Evolutionary conservation across 129 eudicot species (phyloP), one percentile per base, ranked within the genome.

Genomic region (Pulicaria dysenterica): DNA sequence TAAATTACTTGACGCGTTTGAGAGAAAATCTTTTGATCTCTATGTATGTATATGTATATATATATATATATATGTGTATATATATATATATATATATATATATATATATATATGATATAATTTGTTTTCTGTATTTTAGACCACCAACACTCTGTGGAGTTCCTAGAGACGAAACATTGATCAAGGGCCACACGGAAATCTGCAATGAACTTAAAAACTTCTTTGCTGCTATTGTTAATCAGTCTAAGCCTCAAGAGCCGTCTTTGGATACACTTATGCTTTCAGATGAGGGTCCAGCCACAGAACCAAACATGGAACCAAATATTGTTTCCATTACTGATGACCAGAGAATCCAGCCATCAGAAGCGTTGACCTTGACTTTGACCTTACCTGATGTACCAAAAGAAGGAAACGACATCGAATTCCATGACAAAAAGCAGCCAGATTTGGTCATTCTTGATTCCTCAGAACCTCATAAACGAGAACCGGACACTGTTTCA

Each of bases 111-210:
- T 24, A 24, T 24, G 31, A 24, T 24, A 24, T 24, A 24, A 24
- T 24, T 24, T 24, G 31, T 24, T 24, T 49, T 66, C 9, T 51
- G 16, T 48, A 6, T 70, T 79, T 71, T 84, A 89, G 98, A 83
- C 83, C 89, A 6, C 99, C 99, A 34, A 95, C 99, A 17, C 99
- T 95, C 17, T 91, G 84, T 71, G 97, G 96, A 44, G 85, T 90
- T 43, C 99, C 96, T 41, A 83, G 97, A 85, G 99, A 95, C 38
- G 97, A 90, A 80, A 85, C 90, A 6, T 69, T 87, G 73, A 77
- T 84, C 78, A 84, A 79, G 83, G 96, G 99, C 58, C 92, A 81
- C 71, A 83, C 82, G 10, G 87, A 90, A 49, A 77, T 87, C 58
- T 86, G 87, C 77, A 88, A 81, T 36, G 89, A 89, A 62, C 83